These are phyloP conservation scores for Boletus pseudopeckii DNA, from an alignment of 768 basidiomycete species.

Conservation along the genomic window DNA sequence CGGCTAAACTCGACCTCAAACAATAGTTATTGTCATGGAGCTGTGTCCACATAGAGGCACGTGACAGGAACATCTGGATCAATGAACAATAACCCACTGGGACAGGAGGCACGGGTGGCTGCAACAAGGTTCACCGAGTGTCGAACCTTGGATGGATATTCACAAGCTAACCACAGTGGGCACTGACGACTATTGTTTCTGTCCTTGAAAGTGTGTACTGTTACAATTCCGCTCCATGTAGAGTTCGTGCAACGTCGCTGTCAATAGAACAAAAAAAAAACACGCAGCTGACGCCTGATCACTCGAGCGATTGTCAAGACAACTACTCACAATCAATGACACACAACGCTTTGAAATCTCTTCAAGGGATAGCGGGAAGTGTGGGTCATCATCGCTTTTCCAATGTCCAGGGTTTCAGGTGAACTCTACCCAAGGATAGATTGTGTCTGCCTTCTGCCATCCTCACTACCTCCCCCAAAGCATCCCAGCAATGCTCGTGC, in stretches of 20 bases:
- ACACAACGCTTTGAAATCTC: neutral
- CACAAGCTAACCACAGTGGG: slow-evolving; percentile 8
- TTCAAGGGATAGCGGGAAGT: neutral
- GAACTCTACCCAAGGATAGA: slow-evolving; percentile 49
- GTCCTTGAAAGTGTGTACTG: neutral
- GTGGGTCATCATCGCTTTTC: slow-evolving; percentile 7
- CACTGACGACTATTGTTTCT: slow-evolving; percentile 11
- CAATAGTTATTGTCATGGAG: slow-evolving; percentile 29
- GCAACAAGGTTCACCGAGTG: slow-evolving; percentile 11
- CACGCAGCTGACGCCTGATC: neutral
- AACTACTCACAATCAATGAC: slow-evolving; percentile 6
- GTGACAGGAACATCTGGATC: slow-evolving; percentile 11
- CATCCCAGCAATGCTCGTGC: slow-evolving; percentile 40
- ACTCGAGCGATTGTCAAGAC: neutral
- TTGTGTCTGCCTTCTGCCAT: slow-evolving; percentile 57
- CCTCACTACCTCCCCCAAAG: slow-evolving; percentile 50
- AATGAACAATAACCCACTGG: slow-evolving; percentile 25
- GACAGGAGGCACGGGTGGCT: slow-evolving; percentile 1
- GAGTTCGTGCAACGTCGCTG: neutral
- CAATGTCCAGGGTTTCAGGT: slow-evolving; percentile 25
- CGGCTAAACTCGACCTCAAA: slow-evolving; percentile 15
- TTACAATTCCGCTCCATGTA: neutral
- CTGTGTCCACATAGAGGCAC: slow-evolving; percentile 14
- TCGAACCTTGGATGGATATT: neutral
- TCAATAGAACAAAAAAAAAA: slow-evolving; percentile 1